Evolutionary conservation across 768 basidiomycete genomes (phyloP).

Genomic region (Crassisporium funariophilum): DNA sequence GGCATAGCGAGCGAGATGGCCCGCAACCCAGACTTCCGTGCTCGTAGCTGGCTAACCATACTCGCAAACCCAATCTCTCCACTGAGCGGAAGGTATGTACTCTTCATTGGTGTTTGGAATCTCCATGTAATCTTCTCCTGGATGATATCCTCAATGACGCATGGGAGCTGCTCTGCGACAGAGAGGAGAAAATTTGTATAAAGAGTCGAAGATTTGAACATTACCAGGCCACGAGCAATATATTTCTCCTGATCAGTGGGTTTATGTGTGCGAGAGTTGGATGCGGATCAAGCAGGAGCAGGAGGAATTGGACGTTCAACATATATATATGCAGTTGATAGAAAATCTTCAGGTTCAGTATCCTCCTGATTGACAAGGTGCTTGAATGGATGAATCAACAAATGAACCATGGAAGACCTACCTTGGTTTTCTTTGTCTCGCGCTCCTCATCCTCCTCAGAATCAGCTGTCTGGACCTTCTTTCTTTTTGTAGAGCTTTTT

Average conservation of each 20-base stretch:
- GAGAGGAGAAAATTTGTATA: not conserved
- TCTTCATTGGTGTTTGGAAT: slow-evolving; percentile 4
- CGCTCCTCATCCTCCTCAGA: not conserved
- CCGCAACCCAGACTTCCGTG: not conserved
- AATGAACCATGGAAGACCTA: not conserved
- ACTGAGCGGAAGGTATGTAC: slow-evolving; percentile 1
- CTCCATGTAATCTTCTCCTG: slow-evolving; percentile 10
- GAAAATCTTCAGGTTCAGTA: not conserved
- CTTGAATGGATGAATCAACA: not conserved
- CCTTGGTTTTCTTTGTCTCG: not conserved
- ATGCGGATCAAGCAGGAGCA: not conserved
- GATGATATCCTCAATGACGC: not conserved
- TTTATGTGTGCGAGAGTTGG: slow-evolving; percentile 1
- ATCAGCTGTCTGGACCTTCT: too few relatives aligned
- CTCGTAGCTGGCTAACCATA: slow-evolving; percentile 4
- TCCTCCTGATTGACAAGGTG: not conserved
- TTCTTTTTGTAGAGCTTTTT: not conserved
- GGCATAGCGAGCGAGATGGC: slow-evolving; percentile 7
- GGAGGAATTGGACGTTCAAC: not conserved
- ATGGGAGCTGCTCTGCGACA: slow-evolving; percentile 2
- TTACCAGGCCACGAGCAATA: not conserved
- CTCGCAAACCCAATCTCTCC: slow-evolving; percentile 3
- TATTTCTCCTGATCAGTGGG: slow-evolving; percentile 5
- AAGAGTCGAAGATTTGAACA: not conserved
- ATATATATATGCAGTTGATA: slow-evolving; percentile 4